Evolutionary conservation across 495 filamentous ascomycete genomes (phyloP).

Genomic region (Gamarada debralockiae): DNA sequence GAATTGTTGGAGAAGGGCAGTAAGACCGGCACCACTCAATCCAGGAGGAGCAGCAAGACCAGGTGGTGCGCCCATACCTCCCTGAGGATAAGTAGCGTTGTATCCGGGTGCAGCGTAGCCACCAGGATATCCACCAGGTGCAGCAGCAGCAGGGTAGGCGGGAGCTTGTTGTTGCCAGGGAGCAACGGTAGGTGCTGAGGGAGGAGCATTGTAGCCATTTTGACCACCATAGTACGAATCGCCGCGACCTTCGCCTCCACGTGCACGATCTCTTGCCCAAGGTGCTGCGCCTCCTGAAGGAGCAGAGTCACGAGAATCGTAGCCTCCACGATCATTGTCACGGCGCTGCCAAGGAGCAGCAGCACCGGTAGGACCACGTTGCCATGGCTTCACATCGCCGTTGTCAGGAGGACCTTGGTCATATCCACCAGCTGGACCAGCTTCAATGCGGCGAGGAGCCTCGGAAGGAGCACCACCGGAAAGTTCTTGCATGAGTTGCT

Average conservation of each 20-base stretch:
- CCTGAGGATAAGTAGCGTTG: constrained; percentile 51
- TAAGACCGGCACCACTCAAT: constrained; percentile 46
- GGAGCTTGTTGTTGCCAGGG: constrained; percentile 60
- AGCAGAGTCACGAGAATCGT: constrained; percentile 27
- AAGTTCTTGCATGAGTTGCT: constrained; percentile 98
- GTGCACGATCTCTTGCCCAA: constrained; percentile 57
- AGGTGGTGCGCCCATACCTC: constrained; percentile 56
- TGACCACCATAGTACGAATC: constrained; percentile 48
- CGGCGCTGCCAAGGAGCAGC: constrained; percentile 69
- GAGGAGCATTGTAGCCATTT: constrained; percentile 29
- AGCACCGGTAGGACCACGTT: constrained; percentile 81
- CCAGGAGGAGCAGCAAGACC: constrained; percentile 57
- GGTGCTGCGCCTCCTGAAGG: constrained; percentile 35
- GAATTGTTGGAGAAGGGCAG: constrained; percentile 65
- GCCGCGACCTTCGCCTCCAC: constrained; percentile 37
- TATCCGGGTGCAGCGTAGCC: constrained; percentile 38
- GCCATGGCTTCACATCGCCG: constrained; percentile 76
- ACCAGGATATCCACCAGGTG: constrained; percentile 43
- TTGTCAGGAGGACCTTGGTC: constrained; percentile 32
- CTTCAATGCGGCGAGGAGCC: constrained; percentile 80
- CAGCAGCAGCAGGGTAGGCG: constrained; percentile 33
- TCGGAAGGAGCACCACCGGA: constrained; percentile 68
- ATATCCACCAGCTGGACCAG: constrained; percentile 59
- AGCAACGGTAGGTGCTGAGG: constrained; percentile 43
- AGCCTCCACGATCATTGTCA: constrained; percentile 33